Evolutionary conservation across 768 basidiomycete species (phyloP), one percentile per base, ranked within the genome.

Genomic region (Suillus weaverae): DNA sequence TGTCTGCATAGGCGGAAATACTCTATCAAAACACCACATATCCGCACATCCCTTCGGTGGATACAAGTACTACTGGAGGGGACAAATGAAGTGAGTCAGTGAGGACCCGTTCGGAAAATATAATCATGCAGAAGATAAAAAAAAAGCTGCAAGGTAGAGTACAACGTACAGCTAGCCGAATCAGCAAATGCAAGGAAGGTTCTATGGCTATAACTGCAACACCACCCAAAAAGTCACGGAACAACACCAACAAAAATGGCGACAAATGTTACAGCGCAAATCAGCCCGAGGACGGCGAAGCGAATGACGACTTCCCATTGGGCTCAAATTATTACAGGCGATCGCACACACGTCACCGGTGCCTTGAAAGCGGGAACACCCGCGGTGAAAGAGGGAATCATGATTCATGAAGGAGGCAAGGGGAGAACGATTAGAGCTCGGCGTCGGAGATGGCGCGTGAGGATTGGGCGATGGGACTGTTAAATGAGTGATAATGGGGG

Each of bases 231-330:
- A n/a, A 3, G 22, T 53, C 57, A 63, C 13, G 68, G 70, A 60
- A 78, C 64, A 0, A 79, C 66, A 0, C 78, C 81, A 2, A 75
- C 62, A 62, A 84, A 41, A 14, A 62, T 68, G 16, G 70, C 80
- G 11, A 78, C 64, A 11, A 80, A 62, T 4, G 68, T 55, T 3
- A 72, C 66, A 20, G 77, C 72, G 1, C 79, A 62, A 16, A 88
- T 33, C 30, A 85, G 76, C 0, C 85, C 85, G 11, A 86, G 68
- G 0, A 78, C 35, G 51, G 79, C 81, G 3, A 87, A 88, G 43
- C 89, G 80, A 33, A 90, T 78, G 38, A 93, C 89, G 33, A 94
- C 89, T 75, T 93, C 91, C 92, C 92, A 94, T 69, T 94, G 92
- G 3, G 86, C 90, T n/a, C 92, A 82, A 60, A 85, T 82, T 60